Evolutionary conservation across 768 basidiomycete genomes (phyloP).

Genomic region (Neoboletus subvelutipes): DNA sequence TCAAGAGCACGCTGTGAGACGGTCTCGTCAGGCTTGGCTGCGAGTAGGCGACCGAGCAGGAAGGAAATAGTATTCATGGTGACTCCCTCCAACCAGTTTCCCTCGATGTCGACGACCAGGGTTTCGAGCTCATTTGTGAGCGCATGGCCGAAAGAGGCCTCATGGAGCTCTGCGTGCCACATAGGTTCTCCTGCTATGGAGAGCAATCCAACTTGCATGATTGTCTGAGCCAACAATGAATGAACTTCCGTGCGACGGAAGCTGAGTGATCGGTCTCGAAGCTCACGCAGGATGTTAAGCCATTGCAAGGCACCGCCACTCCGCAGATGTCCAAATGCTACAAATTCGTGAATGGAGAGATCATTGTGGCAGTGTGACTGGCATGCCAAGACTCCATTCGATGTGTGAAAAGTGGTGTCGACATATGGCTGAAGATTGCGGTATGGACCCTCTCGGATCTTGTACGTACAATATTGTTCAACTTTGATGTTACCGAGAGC

Average conservation of each 20-base stretch:
- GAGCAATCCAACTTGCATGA: conserved; percentile 40
- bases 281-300: conserved; percentile 47
- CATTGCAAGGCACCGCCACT: conserved; percentile 48
- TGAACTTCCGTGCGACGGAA: conserved; percentile 43
- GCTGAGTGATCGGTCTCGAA: conserved; percentile 36
- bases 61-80: conserved; percentile 33
- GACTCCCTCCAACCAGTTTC: conserved; percentile 40
- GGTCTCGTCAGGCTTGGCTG: conserved; percentile 12
- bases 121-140: conserved; percentile 36
- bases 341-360: conserved; percentile 44
- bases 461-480: conserved; percentile 28
- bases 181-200: neutral
- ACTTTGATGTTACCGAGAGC: conserved; percentile 17
- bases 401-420: conserved; percentile 33
- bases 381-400: conserved; percentile 43
- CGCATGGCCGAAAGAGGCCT: conserved; percentile 30
- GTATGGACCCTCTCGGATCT: conserved; percentile 36
- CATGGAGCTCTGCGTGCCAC: conserved; percentile 42
- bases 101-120: conserved; percentile 33
- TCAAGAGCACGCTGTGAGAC: conserved; percentile 20
- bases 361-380: conserved; percentile 41
- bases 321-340: conserved; percentile 44
- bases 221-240: conserved; percentile 41
- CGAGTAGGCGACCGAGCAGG: conserved; percentile 37
- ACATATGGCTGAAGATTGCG: conserved; percentile 37